Base-by-base conservation (phyloP, 2,329 filamentous ascomycete species). In the Beauveria australis region DNA sequence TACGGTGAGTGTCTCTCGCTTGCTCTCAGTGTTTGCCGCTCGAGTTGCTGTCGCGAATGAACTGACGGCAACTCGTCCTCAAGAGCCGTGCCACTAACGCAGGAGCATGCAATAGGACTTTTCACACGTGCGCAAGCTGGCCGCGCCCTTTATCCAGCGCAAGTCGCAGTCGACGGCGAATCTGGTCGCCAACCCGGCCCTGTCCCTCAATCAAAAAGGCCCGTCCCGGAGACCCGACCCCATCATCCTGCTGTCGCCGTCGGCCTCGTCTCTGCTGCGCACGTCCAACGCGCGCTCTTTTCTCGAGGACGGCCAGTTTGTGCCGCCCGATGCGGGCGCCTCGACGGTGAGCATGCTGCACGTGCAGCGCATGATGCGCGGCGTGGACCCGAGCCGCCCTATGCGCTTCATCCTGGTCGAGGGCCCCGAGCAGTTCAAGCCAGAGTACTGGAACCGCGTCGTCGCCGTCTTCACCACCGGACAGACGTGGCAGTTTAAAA, bases 401-500 rank as follows among this genome's bases (percentile, higher is more conserved):
- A 85, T 94, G 70, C 90, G 92, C 52, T 99, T 99, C 79, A 95
- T 97, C 71, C 86, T 99, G 44, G 93, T 97, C 59, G 94, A 99
- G 73, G 89, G 88, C 19, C 89, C 92, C 0, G 88, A 95, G 71
- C 89, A 94, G 73, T 99, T 99, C 82, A 96, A 96, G 73, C 94
- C 94, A 0, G 92, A 97, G 71, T 97, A 97, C 79, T 99, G 94
- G 94, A 88, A 88, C 69, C 87, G 92, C 56, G 89, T 99, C 7
- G 94, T 97, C 1, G 94, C 90, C 14, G 92, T 99, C 61, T 97
- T 99, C 76, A 99, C 94, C 0, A 99, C 94, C 0, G 94, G 94
- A 40, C 94, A 99, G 77, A 87, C 89, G 10, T 99, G 94, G 94
- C 94, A 99, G 76, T 99, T 99, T 78, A 96, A 97, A 77, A 89